Evolutionary conservation across 805 yeast species (phyloP), one percentile per base, ranked within the genome.

Genomic region (Myxozyma lipomycoides): DNA sequence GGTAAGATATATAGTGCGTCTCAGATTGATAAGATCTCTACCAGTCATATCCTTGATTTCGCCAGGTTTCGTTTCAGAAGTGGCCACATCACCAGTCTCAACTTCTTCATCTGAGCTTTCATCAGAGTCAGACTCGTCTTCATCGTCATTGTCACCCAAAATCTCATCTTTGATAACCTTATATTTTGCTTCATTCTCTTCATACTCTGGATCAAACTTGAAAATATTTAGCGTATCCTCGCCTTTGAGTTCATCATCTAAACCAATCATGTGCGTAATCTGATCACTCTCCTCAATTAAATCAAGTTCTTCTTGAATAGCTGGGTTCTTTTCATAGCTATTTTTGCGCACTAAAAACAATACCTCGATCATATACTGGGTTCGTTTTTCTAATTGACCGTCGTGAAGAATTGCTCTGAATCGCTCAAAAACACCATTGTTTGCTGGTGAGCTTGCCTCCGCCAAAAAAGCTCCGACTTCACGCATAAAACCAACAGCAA

Each of bases 1-100:
- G 0, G 91, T 83, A 25, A 90, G 70, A 61, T 91, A 91, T 1
- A 91, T 84, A 1, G 77, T 77, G 60, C 87, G 87, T 59, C 87
- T 87, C 59, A 81, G 80, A 45, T 81, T 79, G 1, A 81, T 71
- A 26, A 82, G 67, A 23, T 79, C 79, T 0, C 82, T 69, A 42
- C 83, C 83, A 0, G 95, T 85, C 73, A 84, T 67, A 65, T 90
- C 96, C 37, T 73, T 71, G 37, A 83, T 74, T 44, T 68, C 67
- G 26, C 61, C 58, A 18, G 40, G 26, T 25, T 38, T 49, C 28
- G 36, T 22, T 40, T 52, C 58, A 36, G 52, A 49, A 23, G 54
- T 60, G 3, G 60, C 60, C 0, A 46, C 52, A 3, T 38, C 55
- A 2, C 47, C 60, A 2, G 61, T 68, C 28, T 55, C 63, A 1